phyloP scores from a whole-genome alignment of 345 rosid species.

The Eucalyptus shirleyi region DNA sequence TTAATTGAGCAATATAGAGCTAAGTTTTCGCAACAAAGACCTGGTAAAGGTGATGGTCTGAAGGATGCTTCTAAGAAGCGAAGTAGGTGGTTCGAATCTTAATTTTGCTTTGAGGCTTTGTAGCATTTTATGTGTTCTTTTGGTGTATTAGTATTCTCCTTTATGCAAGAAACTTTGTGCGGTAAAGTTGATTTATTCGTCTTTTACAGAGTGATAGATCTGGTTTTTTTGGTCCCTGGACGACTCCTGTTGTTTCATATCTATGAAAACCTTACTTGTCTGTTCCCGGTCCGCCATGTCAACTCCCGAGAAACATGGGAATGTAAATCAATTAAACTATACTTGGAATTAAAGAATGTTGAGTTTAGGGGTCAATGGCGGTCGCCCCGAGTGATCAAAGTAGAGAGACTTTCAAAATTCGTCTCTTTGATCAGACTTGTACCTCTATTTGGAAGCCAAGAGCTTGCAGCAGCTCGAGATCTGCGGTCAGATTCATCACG shows the following conservation, averaged over 20 bases:
- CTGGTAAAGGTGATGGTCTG: conserved; percentile 22
- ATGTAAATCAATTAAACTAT: background rate
- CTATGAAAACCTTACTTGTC: background rate
- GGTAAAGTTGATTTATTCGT: background rate
- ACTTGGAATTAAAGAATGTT: background rate
- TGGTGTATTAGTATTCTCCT: background rate
- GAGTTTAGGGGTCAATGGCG: background rate
- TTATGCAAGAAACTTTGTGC: background rate
- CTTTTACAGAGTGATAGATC: background rate
- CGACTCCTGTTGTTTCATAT: background rate
- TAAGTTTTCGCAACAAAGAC: conserved; percentile 47
- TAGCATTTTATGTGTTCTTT: background rate
- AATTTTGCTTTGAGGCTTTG: background rate
- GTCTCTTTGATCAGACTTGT: background rate
- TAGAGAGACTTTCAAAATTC: background rate
- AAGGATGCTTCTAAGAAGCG: conserved; percentile 35
- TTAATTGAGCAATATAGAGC: conserved; percentile 56
- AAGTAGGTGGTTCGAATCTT: conserved; percentile 55
- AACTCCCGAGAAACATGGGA: background rate
- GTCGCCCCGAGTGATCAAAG: background rate
- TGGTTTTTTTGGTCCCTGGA: background rate
- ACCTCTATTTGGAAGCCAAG: background rate
- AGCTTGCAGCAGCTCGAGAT: background rate
- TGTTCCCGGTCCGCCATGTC: background rate
- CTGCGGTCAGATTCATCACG: background rate